These are phyloP conservation scores for Aureobasidium sp. DNA, from an alignment of 2,329 filamentous ascomycete genomes.

Conservation along the genomic window DNA sequence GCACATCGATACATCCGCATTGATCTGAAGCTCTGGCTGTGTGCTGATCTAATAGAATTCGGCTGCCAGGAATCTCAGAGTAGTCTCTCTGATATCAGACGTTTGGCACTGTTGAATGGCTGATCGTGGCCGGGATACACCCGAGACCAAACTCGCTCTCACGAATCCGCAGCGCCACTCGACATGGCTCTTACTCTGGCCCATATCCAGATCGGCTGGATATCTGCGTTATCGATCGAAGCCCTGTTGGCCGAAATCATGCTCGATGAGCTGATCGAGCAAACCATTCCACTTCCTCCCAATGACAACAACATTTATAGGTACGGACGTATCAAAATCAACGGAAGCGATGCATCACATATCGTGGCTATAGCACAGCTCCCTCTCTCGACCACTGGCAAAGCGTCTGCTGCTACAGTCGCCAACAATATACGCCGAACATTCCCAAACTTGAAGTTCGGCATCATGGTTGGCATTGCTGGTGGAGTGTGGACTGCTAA, in stretches of 20 bases:
- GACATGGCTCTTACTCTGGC: background rate
- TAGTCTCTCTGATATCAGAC: too few species aligned
- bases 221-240: conserved; percentile 12
- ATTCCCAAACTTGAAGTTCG: conserved; percentile 10
- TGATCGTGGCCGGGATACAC: too few species aligned
- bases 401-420: conserved; percentile 13
- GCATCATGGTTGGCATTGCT: conserved; percentile 18
- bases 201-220: conserved; percentile 12
- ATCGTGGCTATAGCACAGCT: conserved; percentile 17
- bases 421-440: conserved; percentile 14
- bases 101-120: too few species aligned
- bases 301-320: background rate
- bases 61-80: too few species aligned
- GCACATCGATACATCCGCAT: too few species aligned
- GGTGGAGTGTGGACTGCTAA: conserved; percentile 15
- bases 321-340: background rate
- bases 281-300: background rate
- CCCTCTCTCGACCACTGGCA: conserved; percentile 12
- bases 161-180: background rate
- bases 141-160: too few species aligned
- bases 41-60: too few species aligned
- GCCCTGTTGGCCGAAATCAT: conserved; percentile 4
- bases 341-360: background rate
- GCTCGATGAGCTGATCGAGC: conserved; percentile 10
- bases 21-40: too few species aligned